These are phyloP conservation scores for Hypomontagnella submonticulosa DNA, from an alignment of 495 filamentous ascomycete genomes.

Conservation along the genomic window DNA sequence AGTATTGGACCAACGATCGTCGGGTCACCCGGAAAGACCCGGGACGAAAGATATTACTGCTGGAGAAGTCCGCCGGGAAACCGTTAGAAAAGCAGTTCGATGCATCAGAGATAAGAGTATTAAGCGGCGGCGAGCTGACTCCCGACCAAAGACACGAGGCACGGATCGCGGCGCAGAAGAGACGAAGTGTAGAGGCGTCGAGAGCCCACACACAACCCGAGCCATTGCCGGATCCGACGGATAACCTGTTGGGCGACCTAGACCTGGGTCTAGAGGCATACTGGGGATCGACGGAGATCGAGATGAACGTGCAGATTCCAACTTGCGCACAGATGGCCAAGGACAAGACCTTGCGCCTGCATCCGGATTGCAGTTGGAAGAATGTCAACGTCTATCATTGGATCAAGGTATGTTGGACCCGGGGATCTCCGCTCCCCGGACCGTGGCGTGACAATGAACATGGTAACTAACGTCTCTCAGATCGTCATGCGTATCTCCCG, in stretches of 20 bases:
- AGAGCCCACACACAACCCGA: constrained; percentile 47
- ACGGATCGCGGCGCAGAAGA: constrained; percentile 51
- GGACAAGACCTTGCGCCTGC: constrained; percentile 76
- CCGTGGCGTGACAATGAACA: neutral
- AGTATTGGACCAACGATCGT: constrained; percentile 91
- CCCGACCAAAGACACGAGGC: constrained; percentile 57
- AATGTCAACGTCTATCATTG: constrained; percentile 98
- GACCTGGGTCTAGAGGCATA: constrained; percentile 67
- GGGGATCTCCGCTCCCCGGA: neutral
- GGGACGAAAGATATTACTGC: constrained; percentile 83
- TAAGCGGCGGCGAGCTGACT: constrained; percentile 79
- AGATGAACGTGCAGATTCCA: constrained; percentile 94
- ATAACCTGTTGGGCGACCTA: constrained; percentile 87
- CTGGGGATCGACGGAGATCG: constrained; percentile 93
- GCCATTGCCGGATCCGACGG: constrained; percentile 59
- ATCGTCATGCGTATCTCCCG: constrained; percentile 97
- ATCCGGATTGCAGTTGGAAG: constrained; percentile 95
- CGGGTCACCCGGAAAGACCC: constrained; percentile 88
- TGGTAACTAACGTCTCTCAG: constrained; percentile 60
- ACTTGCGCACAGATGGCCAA: constrained; percentile 90
- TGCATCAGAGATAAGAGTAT: constrained; percentile 80
- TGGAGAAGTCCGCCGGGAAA: constrained; percentile 91
- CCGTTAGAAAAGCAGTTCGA: constrained; percentile 80
- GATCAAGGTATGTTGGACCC: constrained; percentile 83
- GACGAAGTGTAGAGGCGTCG: constrained; percentile 54